Evolutionary conservation across 768 basidiomycete species (phyloP).

Genomic region (Suillus clintonianus): DNA sequence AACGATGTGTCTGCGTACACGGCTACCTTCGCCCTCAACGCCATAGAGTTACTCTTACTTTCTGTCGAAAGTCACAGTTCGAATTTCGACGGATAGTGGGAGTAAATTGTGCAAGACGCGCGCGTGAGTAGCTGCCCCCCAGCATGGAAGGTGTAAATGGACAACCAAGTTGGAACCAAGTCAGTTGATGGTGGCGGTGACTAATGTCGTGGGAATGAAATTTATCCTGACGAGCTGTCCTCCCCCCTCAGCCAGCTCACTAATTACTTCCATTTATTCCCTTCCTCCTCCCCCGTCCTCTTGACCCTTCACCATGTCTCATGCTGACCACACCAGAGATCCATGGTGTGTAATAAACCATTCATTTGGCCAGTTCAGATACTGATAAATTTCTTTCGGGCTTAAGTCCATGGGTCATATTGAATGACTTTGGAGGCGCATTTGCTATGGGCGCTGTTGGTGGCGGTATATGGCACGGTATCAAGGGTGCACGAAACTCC

Average conservation of each 20-base stretch:
- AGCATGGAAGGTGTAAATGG: too few species aligned
- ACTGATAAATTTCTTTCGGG: constrained; percentile 5
- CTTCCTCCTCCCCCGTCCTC: constrained; percentile 9
- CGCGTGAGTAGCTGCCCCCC: too few species aligned
- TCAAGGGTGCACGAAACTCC: constrained; percentile 96
- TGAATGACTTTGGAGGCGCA: constrained; percentile 97
- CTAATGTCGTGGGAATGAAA: constrained; percentile 1
- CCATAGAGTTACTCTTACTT: background rate
- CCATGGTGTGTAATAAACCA: constrained; percentile 64
- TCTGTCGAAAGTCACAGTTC: background rate
- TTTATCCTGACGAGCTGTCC: background rate
- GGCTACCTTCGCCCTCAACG: background rate
- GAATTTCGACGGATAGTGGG: background rate
- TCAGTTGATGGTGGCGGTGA: background rate
- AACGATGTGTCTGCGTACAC: background rate
- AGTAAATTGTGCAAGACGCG: background rate
- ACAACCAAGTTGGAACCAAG: too few species aligned
- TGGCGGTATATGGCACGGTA: constrained; percentile 98
- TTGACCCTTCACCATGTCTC: constrained; percentile 56
- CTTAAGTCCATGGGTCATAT: constrained; percentile 92
- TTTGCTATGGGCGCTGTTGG: constrained; percentile 98
- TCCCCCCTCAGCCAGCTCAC: background rate
- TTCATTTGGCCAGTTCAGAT: background rate
- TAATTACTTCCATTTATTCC: background rate
- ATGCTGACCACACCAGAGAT: constrained; percentile 92